Evolutionary conservation across 345 rosid species (phyloP).

Genomic region (Hibiscus tridactylites): DNA sequence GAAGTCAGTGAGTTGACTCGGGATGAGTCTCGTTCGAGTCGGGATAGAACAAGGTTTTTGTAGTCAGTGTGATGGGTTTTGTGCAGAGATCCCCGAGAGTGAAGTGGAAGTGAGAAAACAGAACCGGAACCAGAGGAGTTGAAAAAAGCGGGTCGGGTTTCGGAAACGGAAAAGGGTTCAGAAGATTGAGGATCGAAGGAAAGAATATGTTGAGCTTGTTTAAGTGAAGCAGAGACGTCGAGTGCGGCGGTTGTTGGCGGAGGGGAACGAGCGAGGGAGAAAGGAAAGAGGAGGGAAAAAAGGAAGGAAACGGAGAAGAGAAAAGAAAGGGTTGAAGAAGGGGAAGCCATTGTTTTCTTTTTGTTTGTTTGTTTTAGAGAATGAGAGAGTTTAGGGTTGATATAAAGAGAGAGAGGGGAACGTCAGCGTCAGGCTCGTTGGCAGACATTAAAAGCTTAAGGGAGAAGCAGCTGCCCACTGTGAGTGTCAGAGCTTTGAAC

Average conservation of each 20-base stretch:
- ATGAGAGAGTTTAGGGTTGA: neutral
- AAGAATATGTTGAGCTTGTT: neutral
- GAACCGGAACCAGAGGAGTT: neutral
- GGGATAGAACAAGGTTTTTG: neutral
- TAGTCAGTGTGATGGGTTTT: neutral
- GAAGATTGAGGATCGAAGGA: neutral
- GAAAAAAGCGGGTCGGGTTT: neutral
- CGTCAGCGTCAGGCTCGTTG: neutral
- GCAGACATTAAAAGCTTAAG: neutral
- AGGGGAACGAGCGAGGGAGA: neutral
- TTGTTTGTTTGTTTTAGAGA: no score
- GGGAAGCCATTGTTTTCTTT: neutral
- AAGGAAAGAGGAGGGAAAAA: neutral
- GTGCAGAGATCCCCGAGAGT: neutral
- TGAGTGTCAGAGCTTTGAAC: neutral
- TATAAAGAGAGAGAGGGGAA: neutral
- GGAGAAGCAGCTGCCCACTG: neutral
- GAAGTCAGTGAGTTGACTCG: neutral
- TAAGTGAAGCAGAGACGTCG: neutral
- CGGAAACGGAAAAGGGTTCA: neutral
- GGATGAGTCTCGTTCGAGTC: neutral
- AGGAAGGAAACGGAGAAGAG: neutral
- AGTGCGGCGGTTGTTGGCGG: neutral
- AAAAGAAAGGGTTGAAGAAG: neutral
- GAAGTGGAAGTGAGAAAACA: neutral